Conservation (phyloP, 202 grass and related monocot species). For the Eragrostis tef region DNA sequence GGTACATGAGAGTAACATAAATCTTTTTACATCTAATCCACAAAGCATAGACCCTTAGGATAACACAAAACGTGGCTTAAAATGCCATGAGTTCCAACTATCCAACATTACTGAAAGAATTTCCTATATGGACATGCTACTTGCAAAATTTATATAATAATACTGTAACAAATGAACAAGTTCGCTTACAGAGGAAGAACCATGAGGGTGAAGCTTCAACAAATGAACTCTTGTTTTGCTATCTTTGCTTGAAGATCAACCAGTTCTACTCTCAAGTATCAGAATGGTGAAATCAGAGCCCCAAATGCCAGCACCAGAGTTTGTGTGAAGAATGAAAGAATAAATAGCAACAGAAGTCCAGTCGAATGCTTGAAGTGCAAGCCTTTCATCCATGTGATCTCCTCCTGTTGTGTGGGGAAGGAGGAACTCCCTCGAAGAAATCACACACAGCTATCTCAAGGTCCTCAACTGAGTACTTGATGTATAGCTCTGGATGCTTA, state of each 20-base stretch:
- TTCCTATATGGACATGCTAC: constrained; percentile 62
- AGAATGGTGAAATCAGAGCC: constrained; percentile 43
- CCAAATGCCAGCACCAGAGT: constrained; percentile 35
- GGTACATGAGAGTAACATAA: constrained; percentile 39
- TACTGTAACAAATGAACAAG: constrained; percentile 56
- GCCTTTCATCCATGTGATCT: constrained; percentile 59
- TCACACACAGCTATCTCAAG: constrained; percentile 70
- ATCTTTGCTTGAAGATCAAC: constrained; percentile 44
- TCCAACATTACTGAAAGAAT: constrained; percentile 45
- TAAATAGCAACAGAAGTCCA: constrained; percentile 44
- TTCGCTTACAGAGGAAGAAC: constrained; percentile 61
- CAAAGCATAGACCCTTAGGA: constrained; percentile 34
- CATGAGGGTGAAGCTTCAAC: constrained; percentile 44
- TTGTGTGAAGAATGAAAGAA: constrained; percentile 65
- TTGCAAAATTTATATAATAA: constrained; percentile 52
- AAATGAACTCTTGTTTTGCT: constrained; percentile 48
- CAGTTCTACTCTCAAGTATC: constrained; percentile 44
- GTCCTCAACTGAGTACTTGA: constrained; percentile 93
- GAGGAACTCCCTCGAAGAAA: constrained; percentile 77
- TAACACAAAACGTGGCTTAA: constrained; percentile 26
- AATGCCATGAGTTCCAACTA: constrained; percentile 46
- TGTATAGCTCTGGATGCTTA: constrained; percentile 84
- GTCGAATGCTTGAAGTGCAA: constrained; percentile 51
- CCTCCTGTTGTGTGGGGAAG: constrained; percentile 54
- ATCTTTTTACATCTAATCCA: constrained; percentile 51